Conservation (phyloP, 2,329 filamentous ascomycete species). For the Aspergillus candidus region DNA sequence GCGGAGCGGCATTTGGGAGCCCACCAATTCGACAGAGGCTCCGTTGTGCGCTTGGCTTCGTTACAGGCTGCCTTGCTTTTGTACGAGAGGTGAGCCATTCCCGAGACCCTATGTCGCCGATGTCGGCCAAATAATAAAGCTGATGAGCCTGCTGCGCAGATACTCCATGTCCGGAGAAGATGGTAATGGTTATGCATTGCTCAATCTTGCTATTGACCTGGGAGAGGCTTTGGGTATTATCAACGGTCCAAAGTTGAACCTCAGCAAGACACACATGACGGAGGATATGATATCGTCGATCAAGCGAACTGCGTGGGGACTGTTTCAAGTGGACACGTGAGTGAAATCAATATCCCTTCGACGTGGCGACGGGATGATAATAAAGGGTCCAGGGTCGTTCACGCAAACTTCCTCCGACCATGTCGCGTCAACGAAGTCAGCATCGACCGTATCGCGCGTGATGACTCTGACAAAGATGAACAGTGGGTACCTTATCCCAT, state of each 20-base stretch:
- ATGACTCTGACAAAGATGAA: constrained; percentile 1
- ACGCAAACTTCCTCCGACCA: constrained; percentile 16
- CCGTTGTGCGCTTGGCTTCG: constrained; percentile 13
- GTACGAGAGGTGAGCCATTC: constrained; percentile 18
- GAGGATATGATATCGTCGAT: constrained; percentile 18
- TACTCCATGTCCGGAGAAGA: constrained; percentile 24
- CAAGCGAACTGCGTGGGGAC: constrained; percentile 19
- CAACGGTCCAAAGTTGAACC: constrained; percentile 10
- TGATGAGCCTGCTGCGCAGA: constrained; percentile 5
- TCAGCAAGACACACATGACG: constrained; percentile 12
- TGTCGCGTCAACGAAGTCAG: constrained; percentile 11
- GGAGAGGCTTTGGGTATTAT: constrained; percentile 19
- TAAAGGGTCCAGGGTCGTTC: constrained; percentile 11
- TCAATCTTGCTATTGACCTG: constrained; percentile 21
- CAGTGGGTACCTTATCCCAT: constrained; percentile 15
- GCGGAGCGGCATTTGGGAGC: constrained; percentile 16
- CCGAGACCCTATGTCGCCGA: too few species aligned
- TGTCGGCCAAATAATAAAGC: too few species aligned
- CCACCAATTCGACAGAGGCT: constrained; percentile 9
- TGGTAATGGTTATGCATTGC: constrained; percentile 23
- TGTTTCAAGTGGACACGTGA: constrained; percentile 26
- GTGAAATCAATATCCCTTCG: neutral
- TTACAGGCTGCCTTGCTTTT: constrained; percentile 22
- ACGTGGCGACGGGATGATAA: neutral
- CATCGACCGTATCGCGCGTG: constrained; percentile 9